A percentile compares a stretch with the other conserved stretches of the same genome.
Evolutionary conservation across 148 eudicot species (phyloP).

Genomic region (Camellia japonica): DNA sequence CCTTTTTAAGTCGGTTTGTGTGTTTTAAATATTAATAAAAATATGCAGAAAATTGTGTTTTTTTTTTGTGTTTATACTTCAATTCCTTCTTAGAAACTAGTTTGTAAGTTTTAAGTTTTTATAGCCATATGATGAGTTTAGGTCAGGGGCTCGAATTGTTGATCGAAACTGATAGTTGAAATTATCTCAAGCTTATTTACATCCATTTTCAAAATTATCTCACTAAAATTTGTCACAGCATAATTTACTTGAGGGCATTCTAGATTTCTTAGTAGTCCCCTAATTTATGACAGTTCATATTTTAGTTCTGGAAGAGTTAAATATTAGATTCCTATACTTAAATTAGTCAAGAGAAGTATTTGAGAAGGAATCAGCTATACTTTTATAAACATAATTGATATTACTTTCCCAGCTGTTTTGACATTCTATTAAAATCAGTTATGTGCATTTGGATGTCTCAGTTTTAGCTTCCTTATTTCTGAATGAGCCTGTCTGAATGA

Average conservation of each 20-base stretch:
- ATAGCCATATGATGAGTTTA: background rate
- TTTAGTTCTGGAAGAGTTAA: background rate
- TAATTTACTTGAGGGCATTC: background rate
- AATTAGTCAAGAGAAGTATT: background rate
- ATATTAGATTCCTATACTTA: background rate
- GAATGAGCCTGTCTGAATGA: too few relatives aligned
- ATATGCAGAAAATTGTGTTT: background rate
- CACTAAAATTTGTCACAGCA: background rate
- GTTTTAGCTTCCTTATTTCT: background rate
- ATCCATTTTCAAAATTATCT: too few relatives aligned
- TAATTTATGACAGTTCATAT: background rate
- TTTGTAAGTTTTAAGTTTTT: background rate
- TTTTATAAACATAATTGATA: background rate
- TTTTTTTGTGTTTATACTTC: background rate
- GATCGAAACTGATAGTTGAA: too few relatives aligned
- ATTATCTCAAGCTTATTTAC: too few relatives aligned
- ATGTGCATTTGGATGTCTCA: background rate
- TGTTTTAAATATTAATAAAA: constrained; percentile 2
- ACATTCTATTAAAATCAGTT: background rate
- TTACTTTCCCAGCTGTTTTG: background rate
- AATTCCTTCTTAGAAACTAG: background rate
- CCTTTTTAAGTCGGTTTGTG: background rate
- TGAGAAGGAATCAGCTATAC: background rate
- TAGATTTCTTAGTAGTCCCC: background rate
- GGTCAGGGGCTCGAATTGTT: too few relatives aligned